Evolutionary conservation across 768 basidiomycete genomes (phyloP).

Genomic region (Guyanaporus albipodus): DNA sequence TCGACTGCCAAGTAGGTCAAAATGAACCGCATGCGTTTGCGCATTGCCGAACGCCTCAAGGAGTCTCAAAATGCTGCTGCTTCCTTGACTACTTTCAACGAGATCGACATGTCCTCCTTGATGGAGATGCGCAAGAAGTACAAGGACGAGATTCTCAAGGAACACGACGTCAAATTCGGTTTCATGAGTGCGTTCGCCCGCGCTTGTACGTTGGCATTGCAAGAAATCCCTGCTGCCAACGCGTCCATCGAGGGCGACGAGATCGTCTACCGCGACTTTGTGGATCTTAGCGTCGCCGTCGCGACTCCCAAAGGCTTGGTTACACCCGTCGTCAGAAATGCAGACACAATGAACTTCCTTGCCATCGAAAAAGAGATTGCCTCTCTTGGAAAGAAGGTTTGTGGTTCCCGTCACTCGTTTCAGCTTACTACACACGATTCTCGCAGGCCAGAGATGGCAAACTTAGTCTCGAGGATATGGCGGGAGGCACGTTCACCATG

Average conservation of each 20-base stretch:
- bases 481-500: constrained; percentile 99
- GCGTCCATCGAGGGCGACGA: constrained; percentile 92
- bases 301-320: constrained; percentile 97
- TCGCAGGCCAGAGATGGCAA: constrained; percentile 82
- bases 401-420: constrained; percentile 7
- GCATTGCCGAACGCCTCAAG: constrained; percentile 96
- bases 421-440: constrained; percentile 6
- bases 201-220: constrained; percentile 77
- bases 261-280: constrained; percentile 88
- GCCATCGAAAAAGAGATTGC: constrained; percentile 94
- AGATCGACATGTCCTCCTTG: constrained; percentile 97
- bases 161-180: constrained; percentile 93
- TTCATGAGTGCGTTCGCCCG: constrained; percentile 98
- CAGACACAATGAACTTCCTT: constrained; percentile 79
- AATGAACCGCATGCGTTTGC: constrained; percentile 98
- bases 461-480: constrained; percentile 96
- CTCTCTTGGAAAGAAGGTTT: constrained; percentile 81
- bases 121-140: constrained; percentile 91
- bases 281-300: constrained; percentile 94
- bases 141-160: constrained; percentile 88
- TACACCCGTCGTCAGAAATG: constrained; percentile 92
- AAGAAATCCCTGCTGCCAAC: constrained; percentile 92
- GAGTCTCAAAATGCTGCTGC: constrained; percentile 97
- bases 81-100: constrained; percentile 97
- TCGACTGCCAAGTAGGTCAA: constrained; percentile 59